These are phyloP conservation scores for Sclerotinia trifoliorum DNA, from an alignment of 2,329 filamentous ascomycete species.

Conservation along the genomic window DNA sequence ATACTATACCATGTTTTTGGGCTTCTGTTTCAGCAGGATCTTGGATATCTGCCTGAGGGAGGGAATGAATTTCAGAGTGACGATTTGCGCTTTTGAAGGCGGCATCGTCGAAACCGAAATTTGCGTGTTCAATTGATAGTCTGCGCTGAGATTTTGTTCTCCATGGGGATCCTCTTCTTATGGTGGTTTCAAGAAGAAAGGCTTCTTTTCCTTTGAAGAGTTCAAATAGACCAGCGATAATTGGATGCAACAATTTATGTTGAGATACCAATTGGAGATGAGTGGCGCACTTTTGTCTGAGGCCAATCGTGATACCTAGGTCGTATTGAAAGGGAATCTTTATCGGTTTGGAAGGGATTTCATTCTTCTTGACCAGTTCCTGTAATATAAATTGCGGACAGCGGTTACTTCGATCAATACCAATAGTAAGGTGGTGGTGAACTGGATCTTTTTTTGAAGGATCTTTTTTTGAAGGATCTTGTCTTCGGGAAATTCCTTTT, in stretches of 20 bases:
- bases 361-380: conserved; percentile 49
- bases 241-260: conserved; percentile 39
- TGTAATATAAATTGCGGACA: conserved; percentile 58
- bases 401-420: conserved; percentile 61
- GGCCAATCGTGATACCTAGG: conserved; percentile 46
- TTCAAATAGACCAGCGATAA: conserved; percentile 52
- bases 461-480: conserved; percentile 39
- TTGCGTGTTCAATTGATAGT: conserved; percentile 53
- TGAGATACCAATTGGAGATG: conserved; percentile 44
- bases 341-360: conserved; percentile 45
- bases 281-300: conserved; percentile 43
- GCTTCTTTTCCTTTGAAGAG: conserved; percentile 66
- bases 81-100: conserved; percentile 62
- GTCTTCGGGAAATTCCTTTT: conserved; percentile 38
- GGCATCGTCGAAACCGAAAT: conserved; percentile 69
- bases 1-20: conserved; percentile 73
- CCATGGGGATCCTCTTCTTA: conserved; percentile 34
- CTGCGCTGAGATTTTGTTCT: conserved; percentile 29
- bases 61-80: conserved; percentile 57
- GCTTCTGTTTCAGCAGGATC: conserved; percentile 59
- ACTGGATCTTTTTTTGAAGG: background rate
- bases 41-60: conserved; percentile 53
- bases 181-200: conserved; percentile 56
- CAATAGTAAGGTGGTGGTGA: conserved; percentile 58
- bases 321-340: conserved; percentile 63